Percentiles rank a stretch among this genome's conserved stretches.
Evolutionary conservation across 179 eudicot genomes (phyloP).

Genomic region (Pouteria campechiana): DNA sequence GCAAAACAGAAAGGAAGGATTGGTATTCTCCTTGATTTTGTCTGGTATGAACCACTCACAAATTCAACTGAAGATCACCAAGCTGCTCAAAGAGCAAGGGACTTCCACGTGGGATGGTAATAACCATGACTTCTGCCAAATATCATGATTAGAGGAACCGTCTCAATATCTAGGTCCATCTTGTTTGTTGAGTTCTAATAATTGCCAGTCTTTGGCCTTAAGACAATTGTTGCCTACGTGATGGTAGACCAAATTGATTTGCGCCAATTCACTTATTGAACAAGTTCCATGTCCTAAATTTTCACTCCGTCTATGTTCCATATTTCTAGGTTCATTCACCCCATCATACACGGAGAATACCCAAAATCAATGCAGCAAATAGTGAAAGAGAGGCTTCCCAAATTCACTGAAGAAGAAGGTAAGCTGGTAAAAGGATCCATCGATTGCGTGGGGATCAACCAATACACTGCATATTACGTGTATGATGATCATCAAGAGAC

Average conservation of each 20-base stretch:
- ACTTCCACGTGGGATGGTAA: conserved; percentile 90
- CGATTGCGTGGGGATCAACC: conserved; percentile 65
- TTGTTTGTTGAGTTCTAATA: background rate
- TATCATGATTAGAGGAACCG: background rate
- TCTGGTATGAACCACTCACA: conserved; percentile 91
- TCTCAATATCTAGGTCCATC: background rate
- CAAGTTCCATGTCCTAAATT: too few relatives aligned
- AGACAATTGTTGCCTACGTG: background rate
- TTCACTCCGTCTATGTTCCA: too few relatives aligned
- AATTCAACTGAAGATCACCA: conserved; percentile 46
- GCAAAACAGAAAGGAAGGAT: conserved; percentile 65
- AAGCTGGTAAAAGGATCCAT: conserved; percentile 70
- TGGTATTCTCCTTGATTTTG: conserved; percentile 80
- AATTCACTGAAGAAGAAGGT: conserved; percentile 55
- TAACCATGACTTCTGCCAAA: too few relatives aligned
- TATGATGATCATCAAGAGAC: conserved; percentile 23
- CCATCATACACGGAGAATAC: conserved; percentile 70
- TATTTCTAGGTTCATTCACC: conserved; percentile 63
- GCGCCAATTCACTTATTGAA: too few relatives aligned
- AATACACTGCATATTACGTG: conserved; percentile 64
- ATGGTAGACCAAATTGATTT: too few relatives aligned
- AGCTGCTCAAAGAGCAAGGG: conserved; percentile 92
- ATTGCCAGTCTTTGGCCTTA: background rate
- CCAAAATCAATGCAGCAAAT: conserved; percentile 66
- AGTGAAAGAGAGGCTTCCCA: conserved; percentile 59